Evolutionary conservation across 1,284 basidiomycete genomes (phyloP).

Genomic region (Anthracocystis walkeri): DNA sequence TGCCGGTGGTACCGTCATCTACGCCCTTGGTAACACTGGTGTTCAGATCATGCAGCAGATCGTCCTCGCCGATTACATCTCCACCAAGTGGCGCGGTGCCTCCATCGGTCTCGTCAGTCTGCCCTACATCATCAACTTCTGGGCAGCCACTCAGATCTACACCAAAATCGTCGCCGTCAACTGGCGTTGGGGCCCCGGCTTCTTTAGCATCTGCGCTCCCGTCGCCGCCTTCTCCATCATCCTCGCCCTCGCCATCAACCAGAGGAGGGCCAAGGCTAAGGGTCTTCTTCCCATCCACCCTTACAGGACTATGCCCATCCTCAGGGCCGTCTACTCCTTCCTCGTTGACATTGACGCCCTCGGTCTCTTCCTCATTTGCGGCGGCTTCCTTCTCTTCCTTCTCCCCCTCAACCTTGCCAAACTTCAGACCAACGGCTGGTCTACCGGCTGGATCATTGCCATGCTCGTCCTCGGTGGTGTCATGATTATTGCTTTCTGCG

Average conservation of each 20-base stretch:
- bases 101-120: slow-evolving; percentile 63
- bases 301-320: slow-evolving; percentile 48
- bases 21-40: slow-evolving; percentile 66
- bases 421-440: slow-evolving; percentile 52
- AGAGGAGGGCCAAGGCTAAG: slow-evolving; percentile 54
- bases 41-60: slow-evolving; percentile 68
- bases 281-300: slow-evolving; percentile 59
- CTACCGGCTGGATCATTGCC: slow-evolving; percentile 62
- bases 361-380: slow-evolving; percentile 64
- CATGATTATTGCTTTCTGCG: slow-evolving; percentile 49
- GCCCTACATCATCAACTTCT: slow-evolving; percentile 67
- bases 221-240: slow-evolving; percentile 61
- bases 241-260: slow-evolving; percentile 56
- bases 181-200: slow-evolving; percentile 68
- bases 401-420: slow-evolving; percentile 59
- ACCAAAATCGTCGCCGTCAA: slow-evolving; percentile 10
- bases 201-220: slow-evolving; percentile 67
- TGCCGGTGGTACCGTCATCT: slow-evolving; percentile 60
- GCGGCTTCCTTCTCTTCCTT: slow-evolving; percentile 64
- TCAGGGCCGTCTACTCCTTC: slow-evolving; percentile 26
- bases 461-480: slow-evolving; percentile 63
- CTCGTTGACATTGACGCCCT: slow-evolving; percentile 60
- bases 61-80: slow-evolving; percentile 65
- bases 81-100: slow-evolving; percentile 61
- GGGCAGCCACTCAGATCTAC: slow-evolving; percentile 43